Conservation (phyloP, 169 alveolate species). For the Babesia sp. region DNA sequence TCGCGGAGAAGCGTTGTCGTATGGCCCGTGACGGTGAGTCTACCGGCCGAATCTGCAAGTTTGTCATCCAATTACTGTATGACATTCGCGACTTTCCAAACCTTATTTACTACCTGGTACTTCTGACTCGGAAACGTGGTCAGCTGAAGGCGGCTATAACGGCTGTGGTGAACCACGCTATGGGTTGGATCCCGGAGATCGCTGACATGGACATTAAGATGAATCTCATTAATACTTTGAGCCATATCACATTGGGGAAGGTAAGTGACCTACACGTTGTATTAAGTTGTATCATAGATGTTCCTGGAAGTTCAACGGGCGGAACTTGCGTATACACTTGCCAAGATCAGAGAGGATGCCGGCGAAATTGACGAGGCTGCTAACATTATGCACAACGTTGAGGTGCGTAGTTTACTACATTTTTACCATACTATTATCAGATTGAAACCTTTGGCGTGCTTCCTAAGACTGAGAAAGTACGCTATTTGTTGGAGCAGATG, state of each 20-base stretch:
- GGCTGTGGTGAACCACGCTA: slow-evolving; percentile 68
- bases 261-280: neutral
- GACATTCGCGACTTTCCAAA: slow-evolving; percentile 62
- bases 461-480: slow-evolving; percentile 68
- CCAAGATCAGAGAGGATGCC: slow-evolving; percentile 70
- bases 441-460: slow-evolving; percentile 75
- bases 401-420: slow-evolving; percentile 8
- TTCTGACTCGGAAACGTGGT: slow-evolving; percentile 69
- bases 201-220: slow-evolving; percentile 55
- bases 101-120: slow-evolving; percentile 64
- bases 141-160: slow-evolving; percentile 72
- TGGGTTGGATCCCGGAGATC: slow-evolving; percentile 62
- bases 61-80: slow-evolving; percentile 63
- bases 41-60: slow-evolving; percentile 65
- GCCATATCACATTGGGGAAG: slow-evolving; percentile 72
- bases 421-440: slow-evolving; percentile 1
- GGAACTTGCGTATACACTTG: slow-evolving; percentile 58
- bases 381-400: slow-evolving; percentile 66
- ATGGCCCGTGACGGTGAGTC: slow-evolving; percentile 74
- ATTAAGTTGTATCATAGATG: slow-evolving; percentile 17
- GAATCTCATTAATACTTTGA: slow-evolving; percentile 64
- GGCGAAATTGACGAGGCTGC: slow-evolving; percentile 76
- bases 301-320: slow-evolving; percentile 76
- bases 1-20: slow-evolving; percentile 74
- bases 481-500: slow-evolving; percentile 76